Conservation (phyloP, 2,329 filamentous ascomycete genomes). For the Colletotrichum sp. region DNA sequence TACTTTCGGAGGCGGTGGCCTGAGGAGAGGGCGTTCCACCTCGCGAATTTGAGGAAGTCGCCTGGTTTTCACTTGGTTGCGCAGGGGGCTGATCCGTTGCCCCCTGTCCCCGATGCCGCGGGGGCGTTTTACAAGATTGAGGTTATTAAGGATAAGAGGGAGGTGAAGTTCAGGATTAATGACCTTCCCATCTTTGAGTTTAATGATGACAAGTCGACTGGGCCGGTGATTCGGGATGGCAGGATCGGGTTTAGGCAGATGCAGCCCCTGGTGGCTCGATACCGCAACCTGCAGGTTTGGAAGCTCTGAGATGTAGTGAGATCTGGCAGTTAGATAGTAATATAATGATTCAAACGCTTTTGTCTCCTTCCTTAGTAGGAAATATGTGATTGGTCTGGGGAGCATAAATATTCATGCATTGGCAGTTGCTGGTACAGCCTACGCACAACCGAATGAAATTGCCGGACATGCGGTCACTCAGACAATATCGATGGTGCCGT, state of each 20-base stretch:
- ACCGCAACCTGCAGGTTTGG: slow-evolving; percentile 35
- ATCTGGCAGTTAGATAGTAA: neutral
- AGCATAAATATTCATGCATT: too few species aligned
- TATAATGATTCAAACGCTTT: neutral
- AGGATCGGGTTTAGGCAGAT: slow-evolving; percentile 34
- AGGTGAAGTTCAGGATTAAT: slow-evolving; percentile 31
- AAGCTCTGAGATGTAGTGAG: slow-evolving; percentile 10
- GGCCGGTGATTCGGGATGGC: slow-evolving; percentile 25
- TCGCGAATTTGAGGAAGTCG: slow-evolving; percentile 33
- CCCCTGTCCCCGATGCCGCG: slow-evolving; percentile 28
- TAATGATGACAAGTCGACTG: slow-evolving; percentile 30
- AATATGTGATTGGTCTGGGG: too few species aligned
- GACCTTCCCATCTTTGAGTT: slow-evolving; percentile 29
- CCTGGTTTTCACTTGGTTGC: slow-evolving; percentile 32
- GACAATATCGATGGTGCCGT: too few species aligned
- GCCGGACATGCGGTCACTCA: too few species aligned
- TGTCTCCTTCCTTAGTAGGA: fast-evolving
- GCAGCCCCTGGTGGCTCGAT: slow-evolving; percentile 31
- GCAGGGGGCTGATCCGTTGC: slow-evolving; percentile 31
- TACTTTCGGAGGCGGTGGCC: slow-evolving; percentile 28
- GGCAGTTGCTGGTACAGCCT: too few species aligned
- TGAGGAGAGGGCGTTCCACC: slow-evolving; percentile 31
- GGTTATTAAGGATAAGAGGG: slow-evolving; percentile 31
- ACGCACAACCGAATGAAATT: too few species aligned
- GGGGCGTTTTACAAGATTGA: slow-evolving; percentile 33